Percentiles rank a stretch among this genome's conserved stretches.
Conservation (phyloP, 306 rosid species). For the Rubus parviflorus region DNA sequence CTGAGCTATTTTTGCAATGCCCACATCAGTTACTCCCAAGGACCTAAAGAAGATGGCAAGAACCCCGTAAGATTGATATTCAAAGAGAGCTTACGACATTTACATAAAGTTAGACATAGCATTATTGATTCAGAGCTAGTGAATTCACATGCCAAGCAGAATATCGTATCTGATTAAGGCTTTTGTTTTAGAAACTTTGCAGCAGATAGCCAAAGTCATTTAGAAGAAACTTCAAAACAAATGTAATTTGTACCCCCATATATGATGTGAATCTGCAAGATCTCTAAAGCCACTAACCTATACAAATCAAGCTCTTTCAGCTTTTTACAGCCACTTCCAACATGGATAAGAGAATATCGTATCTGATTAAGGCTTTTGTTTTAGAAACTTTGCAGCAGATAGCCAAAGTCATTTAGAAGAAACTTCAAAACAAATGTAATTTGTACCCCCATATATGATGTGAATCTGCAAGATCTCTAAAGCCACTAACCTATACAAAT, state of each 20-base stretch:
- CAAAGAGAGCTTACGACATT: background rate
- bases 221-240: background rate
- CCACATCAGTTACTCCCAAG: conserved; percentile 52
- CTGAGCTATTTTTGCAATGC: conserved; percentile 51
- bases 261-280: background rate
- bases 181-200: background rate
- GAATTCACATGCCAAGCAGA: background rate
- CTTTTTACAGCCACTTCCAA: conserved; percentile 46
- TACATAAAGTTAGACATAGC: background rate
- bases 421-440: background rate
- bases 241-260: background rate
- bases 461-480: conserved; percentile 9
- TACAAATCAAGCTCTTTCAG: conserved; percentile 57
- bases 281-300: conserved; percentile 44
- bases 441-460: too few species aligned
- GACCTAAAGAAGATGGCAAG: conserved; percentile 31
- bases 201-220: background rate
- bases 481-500: conserved; percentile 54
- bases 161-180: background rate
- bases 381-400: too few species aligned
- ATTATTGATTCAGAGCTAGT: background rate
- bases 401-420: background rate
- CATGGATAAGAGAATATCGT: conserved; percentile 46
- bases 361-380: too few species aligned
- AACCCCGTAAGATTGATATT: background rate